These are phyloP conservation scores for Rhamnella rubrinervis DNA, from an alignment of 331 rosid species.

Conservation along the genomic window DNA sequence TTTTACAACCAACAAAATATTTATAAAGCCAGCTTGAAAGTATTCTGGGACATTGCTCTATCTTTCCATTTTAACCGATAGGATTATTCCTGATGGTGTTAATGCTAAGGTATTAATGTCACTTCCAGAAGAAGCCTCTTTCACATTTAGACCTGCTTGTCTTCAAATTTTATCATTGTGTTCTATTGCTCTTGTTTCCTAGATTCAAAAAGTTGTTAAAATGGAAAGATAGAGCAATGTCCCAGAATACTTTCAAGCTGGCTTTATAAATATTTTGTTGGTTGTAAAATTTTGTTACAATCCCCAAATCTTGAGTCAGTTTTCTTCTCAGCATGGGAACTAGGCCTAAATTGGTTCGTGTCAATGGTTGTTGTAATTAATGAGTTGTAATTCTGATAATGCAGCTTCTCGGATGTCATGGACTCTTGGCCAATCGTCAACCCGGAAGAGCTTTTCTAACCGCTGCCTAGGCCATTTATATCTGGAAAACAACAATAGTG, in stretches of 20 bases:
- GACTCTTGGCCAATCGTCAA: slow-evolving; percentile 54
- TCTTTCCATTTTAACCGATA: slow-evolving; percentile 5
- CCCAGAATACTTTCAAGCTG: background rate
- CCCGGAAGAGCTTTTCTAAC: slow-evolving; percentile 58
- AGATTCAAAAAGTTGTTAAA: background rate
- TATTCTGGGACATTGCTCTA: too few species aligned
- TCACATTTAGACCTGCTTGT: background rate
- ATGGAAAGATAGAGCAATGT: too few species aligned
- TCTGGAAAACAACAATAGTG: slow-evolving; percentile 8
- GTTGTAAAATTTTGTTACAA: too few species aligned
- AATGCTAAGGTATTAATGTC: slow-evolving; percentile 61
- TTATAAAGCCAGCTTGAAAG: background rate
- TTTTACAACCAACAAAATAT: too few species aligned
- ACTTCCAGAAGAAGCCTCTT: too few species aligned
- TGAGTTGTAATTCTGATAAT: slow-evolving; percentile 7
- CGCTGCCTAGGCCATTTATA: slow-evolving; percentile 31
- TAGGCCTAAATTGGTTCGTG: too few species aligned
- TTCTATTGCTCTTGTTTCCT: background rate
- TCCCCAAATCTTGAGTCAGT: too few species aligned
- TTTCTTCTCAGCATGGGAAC: too few species aligned
- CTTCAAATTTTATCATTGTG: background rate
- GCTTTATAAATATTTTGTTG: background rate
- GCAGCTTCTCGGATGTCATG: slow-evolving; percentile 87
- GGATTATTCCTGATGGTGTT: slow-evolving; percentile 66
- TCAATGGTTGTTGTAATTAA: too few species aligned